Conservation (phyloP, 371 early-diverging fungal genomes). For the Mucor lusitanicus region DNA sequence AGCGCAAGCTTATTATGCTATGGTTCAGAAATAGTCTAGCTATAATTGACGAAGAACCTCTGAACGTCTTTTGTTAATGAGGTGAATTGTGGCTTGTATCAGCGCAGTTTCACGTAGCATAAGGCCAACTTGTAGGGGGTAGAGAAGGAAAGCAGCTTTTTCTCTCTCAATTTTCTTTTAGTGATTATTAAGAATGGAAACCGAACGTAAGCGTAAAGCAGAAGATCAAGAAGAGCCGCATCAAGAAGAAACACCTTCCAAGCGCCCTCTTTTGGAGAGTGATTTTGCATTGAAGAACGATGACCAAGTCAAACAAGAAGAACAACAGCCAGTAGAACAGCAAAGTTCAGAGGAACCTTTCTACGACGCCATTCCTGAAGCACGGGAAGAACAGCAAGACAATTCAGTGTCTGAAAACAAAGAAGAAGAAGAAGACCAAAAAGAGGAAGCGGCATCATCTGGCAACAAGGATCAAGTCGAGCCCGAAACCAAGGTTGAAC, state of each 20-base stretch:
- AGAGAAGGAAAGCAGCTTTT: not conserved
- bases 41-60: too few relatives aligned
- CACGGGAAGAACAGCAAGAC: not conserved
- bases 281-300: not conserved
- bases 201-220: constrained; percentile 20
- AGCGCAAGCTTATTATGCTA: too few relatives aligned
- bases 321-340: not conserved
- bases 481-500: not conserved
- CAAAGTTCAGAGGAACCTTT: not conserved
- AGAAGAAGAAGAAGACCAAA: not conserved
- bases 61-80: too few relatives aligned
- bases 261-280: constrained; percentile 4
- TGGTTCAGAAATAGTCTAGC: too few relatives aligned
- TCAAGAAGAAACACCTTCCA: constrained; percentile 1
- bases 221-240: not conserved
- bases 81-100: not conserved
- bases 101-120: too few relatives aligned
- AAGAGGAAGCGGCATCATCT: not conserved
- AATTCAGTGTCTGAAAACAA: not conserved
- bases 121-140: not conserved
- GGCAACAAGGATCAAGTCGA: not conserved
- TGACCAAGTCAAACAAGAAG: not conserved
- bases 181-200: not conserved
- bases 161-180: not conserved
- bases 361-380: not conserved